Evolutionary conservation across 371 early-diverging fungal species (phyloP).

Genomic region (Mucor plumbeus): DNA sequence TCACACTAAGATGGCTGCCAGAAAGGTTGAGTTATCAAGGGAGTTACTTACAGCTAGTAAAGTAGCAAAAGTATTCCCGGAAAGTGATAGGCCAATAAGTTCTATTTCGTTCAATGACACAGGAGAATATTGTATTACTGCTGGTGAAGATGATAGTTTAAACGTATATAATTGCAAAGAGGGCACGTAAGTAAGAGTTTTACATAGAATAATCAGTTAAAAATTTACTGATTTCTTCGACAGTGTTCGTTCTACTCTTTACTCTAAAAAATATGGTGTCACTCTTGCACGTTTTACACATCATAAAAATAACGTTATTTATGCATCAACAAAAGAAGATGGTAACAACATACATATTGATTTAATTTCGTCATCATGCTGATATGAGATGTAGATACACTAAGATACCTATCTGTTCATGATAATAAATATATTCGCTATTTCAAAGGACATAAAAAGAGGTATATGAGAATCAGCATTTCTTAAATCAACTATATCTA

Average conservation of each 20-base stretch:
- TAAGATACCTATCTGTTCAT: constrained; percentile 90
- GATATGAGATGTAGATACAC: constrained; percentile 63
- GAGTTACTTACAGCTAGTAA: constrained; percentile 41
- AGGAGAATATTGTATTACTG: constrained; percentile 76
- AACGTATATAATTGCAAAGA: constrained; percentile 76
- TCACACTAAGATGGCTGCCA: neutral
- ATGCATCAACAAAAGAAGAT: constrained; percentile 93
- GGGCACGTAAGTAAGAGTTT: constrained; percentile 66
- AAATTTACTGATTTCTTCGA: neutral
- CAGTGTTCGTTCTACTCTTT: constrained; percentile 65
- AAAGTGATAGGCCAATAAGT: constrained; percentile 68
- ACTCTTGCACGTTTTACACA: constrained; percentile 84
- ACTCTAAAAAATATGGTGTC: constrained; percentile 91
- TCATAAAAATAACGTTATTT: constrained; percentile 72
- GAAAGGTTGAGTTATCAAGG: constrained; percentile 35
- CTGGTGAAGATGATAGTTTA: constrained; percentile 82
- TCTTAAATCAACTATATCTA: neutral
- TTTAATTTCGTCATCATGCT: neutral
- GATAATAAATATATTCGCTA: constrained; percentile 93
- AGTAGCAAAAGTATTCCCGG: constrained; percentile 70
- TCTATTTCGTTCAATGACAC: constrained; percentile 79
- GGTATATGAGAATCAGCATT: constrained; percentile 40
- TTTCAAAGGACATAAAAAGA: constrained; percentile 84
- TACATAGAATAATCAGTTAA: too few species aligned
- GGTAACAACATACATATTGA: constrained; percentile 49